Evolutionary conservation across 2,329 filamentous ascomycete species (phyloP).

Genomic region (Sclerotiophoma versabilis): DNA sequence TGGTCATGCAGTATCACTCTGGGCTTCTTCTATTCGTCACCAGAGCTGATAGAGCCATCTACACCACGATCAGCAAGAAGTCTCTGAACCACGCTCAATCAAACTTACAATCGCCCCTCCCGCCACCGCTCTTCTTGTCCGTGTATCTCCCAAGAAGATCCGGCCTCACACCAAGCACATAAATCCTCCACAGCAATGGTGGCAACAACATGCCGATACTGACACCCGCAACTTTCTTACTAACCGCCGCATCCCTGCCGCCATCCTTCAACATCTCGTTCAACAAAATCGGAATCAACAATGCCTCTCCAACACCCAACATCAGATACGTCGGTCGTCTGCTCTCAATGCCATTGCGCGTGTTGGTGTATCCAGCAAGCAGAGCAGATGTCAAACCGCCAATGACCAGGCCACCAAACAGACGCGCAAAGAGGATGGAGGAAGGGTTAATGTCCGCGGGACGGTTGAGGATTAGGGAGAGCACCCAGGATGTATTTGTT

Average conservation of each 20-base stretch:
- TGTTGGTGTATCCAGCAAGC: slow-evolving; percentile 31
- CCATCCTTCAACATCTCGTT: slow-evolving; percentile 28
- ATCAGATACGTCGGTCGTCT: slow-evolving; percentile 33
- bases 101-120: slow-evolving; percentile 18
- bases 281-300: slow-evolving; percentile 29
- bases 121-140: slow-evolving; percentile 9
- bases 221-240: slow-evolving; percentile 22
- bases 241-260: slow-evolving; percentile 27
- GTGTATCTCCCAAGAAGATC: slow-evolving; percentile 32
- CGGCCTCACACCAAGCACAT: slow-evolving; percentile 32
- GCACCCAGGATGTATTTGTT: slow-evolving; percentile 30
- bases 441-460: slow-evolving; percentile 32
- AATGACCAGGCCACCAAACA: slow-evolving; percentile 33
- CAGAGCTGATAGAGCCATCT: slow-evolving; percentile 18
- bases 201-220: slow-evolving; percentile 29
- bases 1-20: not conserved
- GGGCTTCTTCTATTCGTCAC: slow-evolving; percentile 1
- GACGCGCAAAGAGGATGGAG: slow-evolving; percentile 32
- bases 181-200: slow-evolving; percentile 34
- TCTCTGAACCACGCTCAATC: not conserved
- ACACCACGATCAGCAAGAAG: not conserved
- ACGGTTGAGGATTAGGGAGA: slow-evolving; percentile 29
- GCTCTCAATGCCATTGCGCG: slow-evolving; percentile 35
- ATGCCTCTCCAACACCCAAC: slow-evolving; percentile 30
- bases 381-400: slow-evolving; percentile 35